phyloP scores from a whole-genome alignment of 106 monocot genomes.

The Dactylorhiza incarnata region DNA sequence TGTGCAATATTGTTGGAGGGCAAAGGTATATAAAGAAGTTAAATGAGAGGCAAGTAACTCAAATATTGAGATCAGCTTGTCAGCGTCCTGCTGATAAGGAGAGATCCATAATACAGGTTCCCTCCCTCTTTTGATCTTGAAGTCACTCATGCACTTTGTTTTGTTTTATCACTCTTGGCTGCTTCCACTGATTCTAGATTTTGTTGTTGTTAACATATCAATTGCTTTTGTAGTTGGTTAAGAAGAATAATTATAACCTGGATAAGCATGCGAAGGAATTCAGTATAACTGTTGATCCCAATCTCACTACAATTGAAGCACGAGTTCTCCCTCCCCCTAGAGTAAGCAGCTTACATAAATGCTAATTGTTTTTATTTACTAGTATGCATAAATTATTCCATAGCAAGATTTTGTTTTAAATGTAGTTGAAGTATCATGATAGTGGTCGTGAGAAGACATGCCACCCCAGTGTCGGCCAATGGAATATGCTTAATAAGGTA shows the following conservation, averaged over 20 bases:
- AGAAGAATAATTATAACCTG: slow-evolving; percentile 26
- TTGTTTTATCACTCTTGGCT: not conserved
- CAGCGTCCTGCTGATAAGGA: slow-evolving; percentile 23
- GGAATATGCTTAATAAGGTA: slow-evolving; percentile 59
- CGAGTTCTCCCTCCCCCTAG: slow-evolving; percentile 35
- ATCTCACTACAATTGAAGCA: slow-evolving; percentile 35
- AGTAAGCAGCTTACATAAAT: slow-evolving; percentile 9
- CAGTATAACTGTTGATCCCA: slow-evolving; percentile 23
- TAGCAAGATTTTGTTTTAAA: not conserved
- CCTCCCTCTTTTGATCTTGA: not conserved
- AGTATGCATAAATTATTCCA: no score
- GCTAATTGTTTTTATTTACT: not conserved
- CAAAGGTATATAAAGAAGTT: slow-evolving; percentile 40
- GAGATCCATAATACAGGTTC: slow-evolving; percentile 14
- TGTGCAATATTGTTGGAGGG: slow-evolving; percentile 37
- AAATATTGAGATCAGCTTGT: slow-evolving; percentile 25
- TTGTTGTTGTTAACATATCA: not conserved
- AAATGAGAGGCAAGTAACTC: slow-evolving; percentile 27
- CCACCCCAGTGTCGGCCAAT: slow-evolving; percentile 27
- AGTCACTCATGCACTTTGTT: not conserved
- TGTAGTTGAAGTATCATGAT: slow-evolving; percentile 39
- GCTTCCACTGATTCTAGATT: not conserved
- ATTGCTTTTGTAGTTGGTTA: slow-evolving; percentile 31
- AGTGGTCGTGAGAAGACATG: slow-evolving; percentile 27
- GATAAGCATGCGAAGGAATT: slow-evolving; percentile 39